phyloP scores from a whole-genome alignment of 345 rosid genomes.

The Sapria himalayana region DNA sequence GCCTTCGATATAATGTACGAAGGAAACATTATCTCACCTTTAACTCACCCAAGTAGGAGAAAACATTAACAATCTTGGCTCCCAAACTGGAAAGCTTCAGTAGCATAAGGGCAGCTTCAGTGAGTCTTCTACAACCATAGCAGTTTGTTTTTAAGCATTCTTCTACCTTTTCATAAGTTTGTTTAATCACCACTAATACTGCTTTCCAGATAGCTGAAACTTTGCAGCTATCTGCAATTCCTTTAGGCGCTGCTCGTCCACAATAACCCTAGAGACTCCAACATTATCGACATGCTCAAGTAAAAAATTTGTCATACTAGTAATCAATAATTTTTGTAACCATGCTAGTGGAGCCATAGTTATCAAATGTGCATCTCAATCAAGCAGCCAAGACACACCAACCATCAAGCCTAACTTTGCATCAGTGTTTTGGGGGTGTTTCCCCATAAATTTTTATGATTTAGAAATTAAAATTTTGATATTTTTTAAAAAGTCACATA shows the following conservation, averaged over 20 bases:
- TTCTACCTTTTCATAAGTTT: constrained; percentile 19
- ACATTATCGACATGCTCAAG: constrained; percentile 27
- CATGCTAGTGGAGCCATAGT: too few species aligned
- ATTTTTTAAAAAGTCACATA: too few species aligned
- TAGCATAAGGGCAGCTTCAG: constrained; percentile 26
- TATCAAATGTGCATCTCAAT: too few species aligned
- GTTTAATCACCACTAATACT: constrained; percentile 15
- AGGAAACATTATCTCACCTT: constrained; percentile 9
- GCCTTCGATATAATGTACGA: too few species aligned
- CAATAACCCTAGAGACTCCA: constrained; percentile 18
- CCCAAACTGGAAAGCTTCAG: constrained; percentile 23
- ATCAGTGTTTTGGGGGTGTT: too few species aligned
- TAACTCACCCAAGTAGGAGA: constrained; percentile 29
- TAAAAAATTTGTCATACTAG: too few species aligned
- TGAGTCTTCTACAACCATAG: constrained; percentile 19
- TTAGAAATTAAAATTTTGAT: too few species aligned
- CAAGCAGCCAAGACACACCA: too few species aligned
- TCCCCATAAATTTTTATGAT: too few species aligned
- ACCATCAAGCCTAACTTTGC: too few species aligned
- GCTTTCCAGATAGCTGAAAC: constrained; percentile 23
- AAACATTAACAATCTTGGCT: constrained; percentile 29
- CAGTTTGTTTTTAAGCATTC: constrained; percentile 32
- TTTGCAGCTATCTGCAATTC: constrained; percentile 22
- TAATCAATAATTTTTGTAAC: too few species aligned
- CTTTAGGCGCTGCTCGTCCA: constrained; percentile 18